Evolutionary conservation across 139 green algal genomes (phyloP), one percentile per base, ranked within the genome.

Genomic region (Volvox africanus): DNA sequence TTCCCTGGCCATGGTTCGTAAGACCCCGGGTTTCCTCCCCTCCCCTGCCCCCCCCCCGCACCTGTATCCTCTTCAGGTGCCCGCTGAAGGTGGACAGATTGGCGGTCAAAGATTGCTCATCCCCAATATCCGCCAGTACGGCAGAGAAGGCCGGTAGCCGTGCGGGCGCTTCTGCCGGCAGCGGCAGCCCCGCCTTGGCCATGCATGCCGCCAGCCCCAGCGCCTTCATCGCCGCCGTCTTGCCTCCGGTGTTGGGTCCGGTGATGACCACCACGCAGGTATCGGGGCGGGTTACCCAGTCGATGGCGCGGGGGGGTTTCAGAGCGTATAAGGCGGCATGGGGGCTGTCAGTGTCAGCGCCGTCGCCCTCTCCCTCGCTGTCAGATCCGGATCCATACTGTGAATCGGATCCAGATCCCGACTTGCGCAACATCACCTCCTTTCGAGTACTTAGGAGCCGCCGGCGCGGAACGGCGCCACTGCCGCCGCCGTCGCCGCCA

Each of bases 31-130:
- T n/a, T n/a, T n/a, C n/a, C n/a, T 55, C 44, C 44, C 44, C 44
- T 9, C 44, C 9, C 9, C 9, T 55, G 9, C 44, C 44, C 44
- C 44, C 44, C 44, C 44, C 9, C 44, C 44, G 24, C 88, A 94
- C 82, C 92, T 93, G 92, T 28, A 94, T 94, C 30, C 89, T 71
- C 69, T 11, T 73, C 21, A 98, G 93, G 95, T 99, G 98, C 26
- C 97, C 97, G 28, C 92, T 96, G 92, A 99, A 99, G 6, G 98
- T 99, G 9, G 98, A 99, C 68, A 99, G 92, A 85, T 94, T 98
- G 84, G 97, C 94, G 0, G 94, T 95, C 17, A 99, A 94, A 80
- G 94, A 97, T 86, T 97, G 95, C 89, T 96, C 93, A 71, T 98
- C 97, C 0, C 97, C 97, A 77, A 99, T 98, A 89, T 99, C 98